phyloP scores from a whole-genome alignment of 495 filamentous ascomycete genomes.

The Sporormia fimetaria region DNA sequence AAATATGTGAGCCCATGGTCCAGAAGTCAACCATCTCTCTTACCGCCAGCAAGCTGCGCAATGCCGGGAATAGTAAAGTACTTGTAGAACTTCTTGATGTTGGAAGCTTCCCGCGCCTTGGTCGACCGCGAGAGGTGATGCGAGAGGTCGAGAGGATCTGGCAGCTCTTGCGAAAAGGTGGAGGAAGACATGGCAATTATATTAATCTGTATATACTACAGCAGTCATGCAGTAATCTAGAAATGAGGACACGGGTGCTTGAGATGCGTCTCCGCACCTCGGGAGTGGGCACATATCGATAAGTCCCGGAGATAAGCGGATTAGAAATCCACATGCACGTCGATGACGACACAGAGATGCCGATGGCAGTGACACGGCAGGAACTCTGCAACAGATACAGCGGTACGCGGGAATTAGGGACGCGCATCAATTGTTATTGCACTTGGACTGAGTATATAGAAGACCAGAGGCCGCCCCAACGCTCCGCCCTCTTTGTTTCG shows the following conservation, averaged over 20 bases:
- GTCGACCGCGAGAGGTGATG: conserved; percentile 65
- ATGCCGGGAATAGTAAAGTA: conserved; percentile 73
- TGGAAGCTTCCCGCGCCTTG: conserved; percentile 49
- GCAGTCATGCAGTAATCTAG: conserved; percentile 3
- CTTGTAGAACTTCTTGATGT: conserved; percentile 71
- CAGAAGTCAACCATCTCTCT: not conserved
- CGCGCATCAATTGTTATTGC: no score
- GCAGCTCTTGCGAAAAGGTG: not conserved
- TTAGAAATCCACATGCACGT: conserved; percentile 14
- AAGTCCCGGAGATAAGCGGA: conserved; percentile 3
- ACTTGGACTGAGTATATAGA: no score
- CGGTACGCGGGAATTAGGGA: no score
- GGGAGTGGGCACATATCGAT: not conserved
- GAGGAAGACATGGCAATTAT: no score
- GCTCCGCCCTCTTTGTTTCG: no score
- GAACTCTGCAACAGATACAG: no score
- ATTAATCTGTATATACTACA: not conserved
- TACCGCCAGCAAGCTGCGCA: conserved; percentile 79
- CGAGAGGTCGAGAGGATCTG: conserved; percentile 56
- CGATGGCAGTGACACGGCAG: no score
- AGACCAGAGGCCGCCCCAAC: no score
- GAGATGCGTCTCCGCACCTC: conserved; percentile 12
- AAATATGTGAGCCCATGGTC: conserved; percentile 1
- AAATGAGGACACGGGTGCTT: conserved; percentile 1
- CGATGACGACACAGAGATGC: conserved; percentile 6